phyloP scores from a whole-genome alignment of 2,329 filamentous ascomycete species.

The Colletotrichum gloeosporioides region DNA sequence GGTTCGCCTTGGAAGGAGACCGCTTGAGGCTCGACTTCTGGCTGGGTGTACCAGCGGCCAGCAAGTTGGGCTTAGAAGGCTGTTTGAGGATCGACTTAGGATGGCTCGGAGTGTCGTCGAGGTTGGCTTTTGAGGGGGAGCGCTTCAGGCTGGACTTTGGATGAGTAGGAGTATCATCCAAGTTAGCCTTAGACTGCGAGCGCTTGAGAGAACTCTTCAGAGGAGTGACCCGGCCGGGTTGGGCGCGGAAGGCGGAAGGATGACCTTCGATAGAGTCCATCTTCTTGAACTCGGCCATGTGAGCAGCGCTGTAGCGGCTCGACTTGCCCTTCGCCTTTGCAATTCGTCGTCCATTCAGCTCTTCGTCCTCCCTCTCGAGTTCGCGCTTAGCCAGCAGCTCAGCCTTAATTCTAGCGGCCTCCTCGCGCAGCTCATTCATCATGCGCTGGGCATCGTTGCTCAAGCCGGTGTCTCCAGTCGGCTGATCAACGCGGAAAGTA shows the following conservation, averaged over 20 bases:
- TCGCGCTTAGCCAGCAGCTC: conserved; percentile 55
- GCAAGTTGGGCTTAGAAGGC: conserved; percentile 35
- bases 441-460: conserved; percentile 66
- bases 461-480: conserved; percentile 55
- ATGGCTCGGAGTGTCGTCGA: conserved; percentile 32
- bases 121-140: conserved; percentile 34
- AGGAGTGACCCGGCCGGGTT: conserved; percentile 59
- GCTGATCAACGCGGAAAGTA: conserved; percentile 66
- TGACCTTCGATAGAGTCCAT: conserved; percentile 96
- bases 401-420: conserved; percentile 27
- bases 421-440: conserved; percentile 71
- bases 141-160: conserved; percentile 38
- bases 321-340: conserved; percentile 80
- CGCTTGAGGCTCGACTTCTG: conserved; percentile 41
- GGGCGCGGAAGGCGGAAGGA: conserved; percentile 75
- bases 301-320: conserved; percentile 81
- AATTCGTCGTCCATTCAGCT: conserved; percentile 67
- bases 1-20: conserved; percentile 62
- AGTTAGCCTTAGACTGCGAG: conserved; percentile 52
- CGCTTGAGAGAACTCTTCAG: conserved; percentile 41
- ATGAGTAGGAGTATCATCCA: conserved; percentile 38
- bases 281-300: conserved; percentile 91
- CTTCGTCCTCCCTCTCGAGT: conserved; percentile 54
- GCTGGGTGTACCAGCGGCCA: conserved; percentile 23
- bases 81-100: conserved; percentile 52